Base-by-base conservation (phyloP, 345 rosid species). In the Durio zibethinus region DNA sequence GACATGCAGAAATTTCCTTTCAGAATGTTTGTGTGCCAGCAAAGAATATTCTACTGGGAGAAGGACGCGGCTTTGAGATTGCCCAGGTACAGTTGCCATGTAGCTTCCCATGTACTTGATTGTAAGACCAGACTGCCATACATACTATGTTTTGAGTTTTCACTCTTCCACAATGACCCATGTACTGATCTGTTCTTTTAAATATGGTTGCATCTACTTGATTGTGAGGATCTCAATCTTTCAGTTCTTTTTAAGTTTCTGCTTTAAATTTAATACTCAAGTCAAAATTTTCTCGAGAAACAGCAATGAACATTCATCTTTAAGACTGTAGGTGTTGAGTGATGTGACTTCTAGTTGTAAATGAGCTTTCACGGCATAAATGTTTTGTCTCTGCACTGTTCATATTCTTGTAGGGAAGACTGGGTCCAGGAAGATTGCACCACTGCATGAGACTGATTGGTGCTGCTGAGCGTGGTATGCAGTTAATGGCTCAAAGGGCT, bases 391-490 rank as follows among this genome's bases (percentile, higher is more conserved):
- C 21, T 57, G 35, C 7, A 18, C 52, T 79, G 66, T 79, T 77
- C 84, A 54, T 47, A 31, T 77, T 64, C 76, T 75, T 85, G 68
- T 89, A 96, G 99, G 99, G 98, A 76, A 90, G 99, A 85, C 85
- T 96, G 73, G 99, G 99, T 66, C 99, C 99, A 1, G 99, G 99
- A 83, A 92, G 99, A 81, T 82, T 93, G 93, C 99, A 95, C 87
- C 99, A 95, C 78, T 95, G 97, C 83, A 90, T 93, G 99, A 92
- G 99, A 88, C 83, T 92, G 83, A 83, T 96, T 43, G 99, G 99
- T 72, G 94, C 97, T 57, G 97, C 99, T 23, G 99, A 96, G 89
- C 97, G 99, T 52, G 98, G 98, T 78, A 93, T 96, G 97, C 87
- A 91, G 88, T 36, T 96, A 85, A 93, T 91, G 98, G 93, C 87